Base-by-base conservation (phyloP, 2,329 filamentous ascomycete genomes). In the Epichloe coenophiala region DNA sequence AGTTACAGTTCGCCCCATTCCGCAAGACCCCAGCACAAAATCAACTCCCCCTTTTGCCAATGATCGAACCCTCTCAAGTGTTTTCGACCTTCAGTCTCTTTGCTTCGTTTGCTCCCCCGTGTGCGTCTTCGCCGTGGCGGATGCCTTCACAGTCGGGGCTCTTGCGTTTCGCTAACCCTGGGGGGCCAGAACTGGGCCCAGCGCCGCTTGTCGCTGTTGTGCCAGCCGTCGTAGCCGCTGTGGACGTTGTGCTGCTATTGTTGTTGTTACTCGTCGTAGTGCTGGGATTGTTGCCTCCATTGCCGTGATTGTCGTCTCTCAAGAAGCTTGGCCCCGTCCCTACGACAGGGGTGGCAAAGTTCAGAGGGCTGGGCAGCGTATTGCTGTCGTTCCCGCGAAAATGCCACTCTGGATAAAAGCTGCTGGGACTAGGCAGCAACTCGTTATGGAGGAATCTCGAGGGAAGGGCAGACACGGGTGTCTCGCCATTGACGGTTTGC, bases 341-440 rank as follows among this genome's bases (percentile, higher is more conserved):
- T 2, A 76, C 75, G 2, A 83, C 71, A 0, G 93, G 93, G 1
- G 93, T 97, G 36, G 88, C 86, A 66, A 96, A 96, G 54, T 90
- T 95, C 56, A 97, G 71, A 9, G 93, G 93, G 63, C 89, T 96
- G 0, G 90, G 90, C 46, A 97, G 74, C 57, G 94, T 93, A 60
- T 93, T 95, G 63, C 77, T 86, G 57, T 93, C 86, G 51, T 73
- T 66, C 64, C 80, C 64, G 65, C 81, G 63, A 65, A 87, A 89
- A 57, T 85, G 83, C 90, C 90, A 96, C 55, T 95, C 89, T 0
- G 86, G 83, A 61, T 95, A 97, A 69, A 97, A 96, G 57, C 82
- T 88, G 56, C 86, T 94, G 0, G 93, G 93, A 51, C 88, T 95
- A 0, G 93, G 90, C 15, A 97, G 74, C 49, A 96, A 81, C 37